Conservation (phyloP, 176 grass and related monocot species). For the Eremochloa ophiuroides region DNA sequence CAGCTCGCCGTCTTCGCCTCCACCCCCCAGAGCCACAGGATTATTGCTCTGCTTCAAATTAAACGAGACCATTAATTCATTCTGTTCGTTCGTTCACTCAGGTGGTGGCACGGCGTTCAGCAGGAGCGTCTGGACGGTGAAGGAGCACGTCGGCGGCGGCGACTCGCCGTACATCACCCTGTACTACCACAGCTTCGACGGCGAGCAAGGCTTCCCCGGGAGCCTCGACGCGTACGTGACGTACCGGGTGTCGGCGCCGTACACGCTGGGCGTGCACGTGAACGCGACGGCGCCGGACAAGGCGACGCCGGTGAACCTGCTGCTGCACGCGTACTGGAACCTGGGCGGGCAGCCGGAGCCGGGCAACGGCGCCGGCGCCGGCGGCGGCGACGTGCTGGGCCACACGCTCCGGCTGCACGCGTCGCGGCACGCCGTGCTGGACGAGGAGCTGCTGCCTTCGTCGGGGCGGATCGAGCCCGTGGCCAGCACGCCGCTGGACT, state of each 20-base stretch:
- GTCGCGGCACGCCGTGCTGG: constrained; percentile 37
- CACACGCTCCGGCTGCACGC: constrained; percentile 61
- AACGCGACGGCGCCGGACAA: constrained; percentile 45
- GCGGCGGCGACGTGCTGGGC: constrained; percentile 56
- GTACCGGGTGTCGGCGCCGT: constrained; percentile 53
- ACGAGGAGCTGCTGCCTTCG: constrained; percentile 52
- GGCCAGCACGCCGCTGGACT: constrained; percentile 61
- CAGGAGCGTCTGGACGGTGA: constrained; percentile 67
- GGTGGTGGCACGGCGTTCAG: constrained; percentile 73
- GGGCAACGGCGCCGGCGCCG: too few species aligned
- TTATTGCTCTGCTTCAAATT: neutral
- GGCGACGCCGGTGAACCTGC: constrained; percentile 78
- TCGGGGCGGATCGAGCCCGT: constrained; percentile 49
- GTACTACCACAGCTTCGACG: constrained; percentile 72
- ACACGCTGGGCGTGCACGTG: constrained; percentile 51
- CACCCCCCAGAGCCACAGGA: neutral
- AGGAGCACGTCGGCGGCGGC: constrained; percentile 54
- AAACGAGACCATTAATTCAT: too few species aligned
- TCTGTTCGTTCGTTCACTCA: neutral
- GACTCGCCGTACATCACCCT: constrained; percentile 64
- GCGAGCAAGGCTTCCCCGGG: constrained; percentile 80
- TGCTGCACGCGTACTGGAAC: constrained; percentile 76
- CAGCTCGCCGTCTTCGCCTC: neutral
- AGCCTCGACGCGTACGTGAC: constrained; percentile 70
- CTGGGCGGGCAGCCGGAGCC: constrained; percentile 63